Base-by-base conservation (phyloP, 352 stramenopile genomes). In the Phytophthora sp. region DNA sequence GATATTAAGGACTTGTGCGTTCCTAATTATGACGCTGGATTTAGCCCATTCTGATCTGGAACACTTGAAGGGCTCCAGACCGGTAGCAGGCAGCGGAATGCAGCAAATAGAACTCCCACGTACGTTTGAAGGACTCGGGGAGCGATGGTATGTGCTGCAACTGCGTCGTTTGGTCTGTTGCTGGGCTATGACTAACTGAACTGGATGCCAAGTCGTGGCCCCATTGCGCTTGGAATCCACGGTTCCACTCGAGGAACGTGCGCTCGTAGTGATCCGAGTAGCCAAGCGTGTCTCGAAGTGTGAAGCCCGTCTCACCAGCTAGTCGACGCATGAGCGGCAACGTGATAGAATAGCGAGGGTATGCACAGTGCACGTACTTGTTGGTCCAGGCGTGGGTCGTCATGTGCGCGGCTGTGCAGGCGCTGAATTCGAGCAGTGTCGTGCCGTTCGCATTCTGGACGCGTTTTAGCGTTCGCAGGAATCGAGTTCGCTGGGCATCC, bases 81-180 rank as follows among this genome's bases (percentile, higher is more conserved):
- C 82, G 83, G 54, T 92, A 97, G 66, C 86, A 94, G 23, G 87
- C 88, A 24, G 89, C 89, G 7, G 84, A 96, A 52, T 97, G 90
- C 33, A 93, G 73, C 55, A 97, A 56, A 57, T 97, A 96, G 63
- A 96, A 96, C 63, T 96, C 86, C 86, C 86, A 97, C 27, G 84
- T 94, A 35, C 90, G 84, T 47, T 88, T 82, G 49, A 95, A 97
- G 4, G 83, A 92, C 46, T 91, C 74, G 3, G 86, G 86, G 15
- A 93, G 63, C 20, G 74, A 86, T 18, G 65, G 66, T 31, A 63
- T 50, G 20, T 41, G 50, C 41, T 62, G 66, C 36, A 64, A 15
- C 20, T 23, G 53, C 39, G 29, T 30, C 23, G 24, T 30, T 27
- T 4, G 26, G 29, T 26, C 33, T 23, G 39, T 45, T 69, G 16